Evolutionary conservation across 163 green algal species (phyloP), one percentile per base, ranked within the genome.

Genomic region (Smithsoniella earleae): DNA sequence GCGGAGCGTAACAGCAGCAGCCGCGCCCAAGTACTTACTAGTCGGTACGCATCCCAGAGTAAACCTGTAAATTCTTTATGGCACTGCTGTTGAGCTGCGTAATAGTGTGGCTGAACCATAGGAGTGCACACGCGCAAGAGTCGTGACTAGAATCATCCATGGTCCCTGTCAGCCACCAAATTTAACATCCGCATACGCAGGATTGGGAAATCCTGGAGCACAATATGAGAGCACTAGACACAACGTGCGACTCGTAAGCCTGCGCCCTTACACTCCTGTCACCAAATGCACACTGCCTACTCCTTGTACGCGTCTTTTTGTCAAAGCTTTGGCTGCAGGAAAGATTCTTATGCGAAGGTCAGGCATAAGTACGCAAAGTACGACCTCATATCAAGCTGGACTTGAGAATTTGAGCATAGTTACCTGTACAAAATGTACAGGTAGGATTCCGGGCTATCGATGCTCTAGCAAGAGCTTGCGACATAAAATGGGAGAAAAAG

Each of bases 371-470:
- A 54, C 18, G 16, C 43, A 16, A 54, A 16, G 16, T 18, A 54
- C 43, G 16, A 54, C 43, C 43, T 27, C 18, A 18, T 18, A 54
- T 18, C 18, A 54, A 54, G 16, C 43, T 27, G 16, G 16, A 54
- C 43, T 18, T 27, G 16, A 18, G 16, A 54, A 16, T 54, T 27
- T 18, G 16, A 28, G n/a, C 52, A 13, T 33, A 20, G 25, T 30
- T 6, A 65, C 52, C 6, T 8, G 52, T 33, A 65, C 6, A 13
- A 65, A 65, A 36, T 1, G 18, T 33, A 16, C 69, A 76, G 69
- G 1, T 76, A 8, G 79, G 77, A 10, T 89, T 89, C 76, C 79
- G 80, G 65, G 78, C 87, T 3, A 33, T 91, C 1, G 84, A 91
- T 44, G 77, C 73, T 44, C 75, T 91, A 25, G 83, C 84, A 22